Evolutionary conservation across 345 rosid species (phyloP).

Genomic region (Adansonia digitata): DNA sequence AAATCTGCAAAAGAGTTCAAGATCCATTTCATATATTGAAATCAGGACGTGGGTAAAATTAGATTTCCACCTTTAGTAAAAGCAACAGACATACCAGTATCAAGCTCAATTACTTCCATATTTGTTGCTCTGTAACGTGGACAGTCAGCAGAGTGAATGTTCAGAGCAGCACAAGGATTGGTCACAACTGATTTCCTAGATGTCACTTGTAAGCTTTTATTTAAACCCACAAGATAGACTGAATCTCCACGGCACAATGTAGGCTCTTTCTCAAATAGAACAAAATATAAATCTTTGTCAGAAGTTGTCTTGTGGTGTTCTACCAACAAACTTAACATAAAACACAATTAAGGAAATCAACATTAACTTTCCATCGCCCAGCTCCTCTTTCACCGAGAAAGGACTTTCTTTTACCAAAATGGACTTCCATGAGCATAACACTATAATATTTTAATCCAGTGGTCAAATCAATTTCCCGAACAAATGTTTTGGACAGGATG

Average conservation of each 20-base stretch:
- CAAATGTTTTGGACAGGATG: background rate
- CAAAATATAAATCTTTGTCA: background rate
- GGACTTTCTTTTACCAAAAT: background rate
- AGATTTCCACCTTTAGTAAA: constrained; percentile 1
- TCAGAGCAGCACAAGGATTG: constrained; percentile 83
- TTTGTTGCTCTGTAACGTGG: constrained; percentile 94
- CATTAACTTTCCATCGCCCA: background rate
- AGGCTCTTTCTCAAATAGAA: constrained; percentile 54
- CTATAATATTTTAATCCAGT: background rate
- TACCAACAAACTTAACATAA: constrained; percentile 1
- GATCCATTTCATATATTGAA: constrained; percentile 7
- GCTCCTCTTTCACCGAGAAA: background rate
- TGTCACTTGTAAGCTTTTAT: constrained; percentile 85
- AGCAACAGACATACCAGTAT: constrained; percentile 56
- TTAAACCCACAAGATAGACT: constrained; percentile 83
- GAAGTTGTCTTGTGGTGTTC: background rate
- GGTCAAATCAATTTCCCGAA: background rate
- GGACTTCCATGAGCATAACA: background rate
- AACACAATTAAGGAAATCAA: background rate
- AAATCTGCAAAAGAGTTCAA: constrained; percentile 50
- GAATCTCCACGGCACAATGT: constrained; percentile 86
- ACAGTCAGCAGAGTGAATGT: constrained; percentile 82
- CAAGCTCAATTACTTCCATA: constrained; percentile 93
- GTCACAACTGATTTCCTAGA: constrained; percentile 87
- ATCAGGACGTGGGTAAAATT: constrained; percentile 1